These are phyloP conservation scores for Suillus subalutaceus DNA, from an alignment of 768 basidiomycete genomes.

Conservation along the genomic window DNA sequence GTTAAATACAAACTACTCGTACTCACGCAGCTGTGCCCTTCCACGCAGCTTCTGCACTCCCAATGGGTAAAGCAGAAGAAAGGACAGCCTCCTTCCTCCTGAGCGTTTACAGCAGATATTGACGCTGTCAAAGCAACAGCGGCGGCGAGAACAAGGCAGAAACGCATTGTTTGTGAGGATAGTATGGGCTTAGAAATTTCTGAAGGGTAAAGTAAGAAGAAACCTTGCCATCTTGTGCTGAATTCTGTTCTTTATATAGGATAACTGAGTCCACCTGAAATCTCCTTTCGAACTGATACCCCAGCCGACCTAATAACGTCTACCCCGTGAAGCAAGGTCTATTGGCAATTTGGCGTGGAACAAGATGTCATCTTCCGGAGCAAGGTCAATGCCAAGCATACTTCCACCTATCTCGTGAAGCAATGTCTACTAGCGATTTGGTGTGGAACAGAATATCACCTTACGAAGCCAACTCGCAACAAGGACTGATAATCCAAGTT, in stretches of 20 bases:
- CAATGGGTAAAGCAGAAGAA: background rate
- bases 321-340: background rate
- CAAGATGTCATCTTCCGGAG: background rate
- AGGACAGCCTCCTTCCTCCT: background rate
- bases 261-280: background rate
- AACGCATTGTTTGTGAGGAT: background rate
- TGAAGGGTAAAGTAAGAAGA: background rate
- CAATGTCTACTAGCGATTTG: background rate
- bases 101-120: background rate
- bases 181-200: background rate
- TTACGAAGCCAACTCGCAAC: background rate
- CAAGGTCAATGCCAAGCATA: background rate
- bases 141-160: background rate
- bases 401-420: background rate
- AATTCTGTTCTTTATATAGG: background rate
- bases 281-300: background rate
- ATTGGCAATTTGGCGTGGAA: background rate
- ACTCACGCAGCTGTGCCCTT: background rate
- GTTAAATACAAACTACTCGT: background rate
- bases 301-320: background rate
- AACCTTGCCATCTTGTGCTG: background rate
- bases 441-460: background rate
- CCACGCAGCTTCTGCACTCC: too few species aligned
- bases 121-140: background rate
- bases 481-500: too few species aligned